These are phyloP conservation scores for Musa balbisiana DNA, from an alignment of 202 grass and related monocot genomes.

Conservation along the genomic window DNA sequence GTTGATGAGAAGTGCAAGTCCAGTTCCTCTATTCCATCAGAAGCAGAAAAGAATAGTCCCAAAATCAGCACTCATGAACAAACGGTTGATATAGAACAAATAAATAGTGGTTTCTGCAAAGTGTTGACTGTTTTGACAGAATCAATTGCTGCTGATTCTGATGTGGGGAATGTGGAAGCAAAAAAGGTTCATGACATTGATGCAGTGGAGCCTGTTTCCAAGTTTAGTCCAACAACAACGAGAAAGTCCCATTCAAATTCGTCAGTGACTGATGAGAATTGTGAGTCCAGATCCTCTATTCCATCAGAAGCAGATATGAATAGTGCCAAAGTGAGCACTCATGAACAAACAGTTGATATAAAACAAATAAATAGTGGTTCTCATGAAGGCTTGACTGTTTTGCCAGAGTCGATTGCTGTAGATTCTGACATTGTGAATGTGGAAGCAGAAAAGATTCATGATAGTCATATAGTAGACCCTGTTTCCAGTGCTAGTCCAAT, in stretches of 20 bases:
- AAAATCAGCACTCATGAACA: background rate
- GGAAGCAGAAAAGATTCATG: background rate
- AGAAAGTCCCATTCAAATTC: background rate
- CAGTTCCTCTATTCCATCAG: background rate
- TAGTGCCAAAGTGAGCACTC: no score
- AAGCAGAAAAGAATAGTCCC: slow-evolving; percentile 1
- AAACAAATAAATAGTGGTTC: no score
- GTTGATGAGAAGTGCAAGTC: no score
- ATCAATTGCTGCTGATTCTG: background rate
- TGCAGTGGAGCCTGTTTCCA: background rate
- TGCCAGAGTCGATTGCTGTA: background rate
- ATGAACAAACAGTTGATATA: no score
- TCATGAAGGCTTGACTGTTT: no score
- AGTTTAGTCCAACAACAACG: background rate
- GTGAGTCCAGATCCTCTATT: background rate
- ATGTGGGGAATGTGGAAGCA: background rate
- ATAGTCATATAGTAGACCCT: no score
- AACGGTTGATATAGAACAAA: background rate
- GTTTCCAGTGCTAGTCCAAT: no score
- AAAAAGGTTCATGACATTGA: background rate
- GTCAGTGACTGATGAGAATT: background rate
- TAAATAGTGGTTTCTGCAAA: background rate
- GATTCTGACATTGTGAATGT: background rate
- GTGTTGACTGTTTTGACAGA: background rate
- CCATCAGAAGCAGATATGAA: background rate